phyloP scores from a whole-genome alignment of 1,284 basidiomycete species.

The Microbotryum silenes-acaulis region DNA sequence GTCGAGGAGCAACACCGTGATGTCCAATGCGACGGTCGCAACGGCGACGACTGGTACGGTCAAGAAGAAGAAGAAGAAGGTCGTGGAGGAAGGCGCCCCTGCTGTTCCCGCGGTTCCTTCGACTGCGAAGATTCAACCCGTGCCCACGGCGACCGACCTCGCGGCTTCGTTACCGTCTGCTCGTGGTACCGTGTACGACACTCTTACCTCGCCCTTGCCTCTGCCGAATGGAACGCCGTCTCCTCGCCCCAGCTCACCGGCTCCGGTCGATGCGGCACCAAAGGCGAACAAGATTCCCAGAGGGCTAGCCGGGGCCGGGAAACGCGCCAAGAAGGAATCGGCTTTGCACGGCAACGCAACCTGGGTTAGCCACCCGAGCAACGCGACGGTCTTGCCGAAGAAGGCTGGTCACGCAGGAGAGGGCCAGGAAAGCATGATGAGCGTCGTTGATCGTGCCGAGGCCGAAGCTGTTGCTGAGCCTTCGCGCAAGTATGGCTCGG shows the following conservation, averaged over 20 bases:
- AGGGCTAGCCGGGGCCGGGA: constrained; percentile 12
- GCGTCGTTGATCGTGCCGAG: constrained; percentile 26
- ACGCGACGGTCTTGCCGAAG: background rate
- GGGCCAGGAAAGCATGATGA: constrained; percentile 20
- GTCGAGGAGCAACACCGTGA: constrained; percentile 16
- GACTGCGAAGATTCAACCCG: too few relatives aligned
- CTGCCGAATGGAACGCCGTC: constrained; percentile 14
- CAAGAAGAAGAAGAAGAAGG: constrained; percentile 19
- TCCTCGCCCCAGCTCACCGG: constrained; percentile 2
- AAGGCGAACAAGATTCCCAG: constrained; percentile 5
- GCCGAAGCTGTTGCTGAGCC: constrained; percentile 7
- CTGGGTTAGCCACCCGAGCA: constrained; percentile 18
- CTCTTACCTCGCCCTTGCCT: constrained; percentile 15
- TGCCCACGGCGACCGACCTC: constrained; percentile 19
- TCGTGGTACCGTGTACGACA: background rate
- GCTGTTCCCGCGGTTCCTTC: background rate
- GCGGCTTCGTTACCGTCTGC: constrained; percentile 18
- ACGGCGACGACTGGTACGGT: constrained; percentile 2
- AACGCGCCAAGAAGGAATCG: constrained; percentile 20
- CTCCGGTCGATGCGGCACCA: background rate
- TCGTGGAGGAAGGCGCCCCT: constrained; percentile 1
- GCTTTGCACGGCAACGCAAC: constrained; percentile 16
- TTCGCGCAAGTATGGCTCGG: constrained; percentile 14
- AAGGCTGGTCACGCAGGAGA: constrained; percentile 7
- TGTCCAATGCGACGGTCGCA: background rate